Base-by-base conservation (phyloP, 129 eudicot species). In the Escallonia herrerae region DNA sequence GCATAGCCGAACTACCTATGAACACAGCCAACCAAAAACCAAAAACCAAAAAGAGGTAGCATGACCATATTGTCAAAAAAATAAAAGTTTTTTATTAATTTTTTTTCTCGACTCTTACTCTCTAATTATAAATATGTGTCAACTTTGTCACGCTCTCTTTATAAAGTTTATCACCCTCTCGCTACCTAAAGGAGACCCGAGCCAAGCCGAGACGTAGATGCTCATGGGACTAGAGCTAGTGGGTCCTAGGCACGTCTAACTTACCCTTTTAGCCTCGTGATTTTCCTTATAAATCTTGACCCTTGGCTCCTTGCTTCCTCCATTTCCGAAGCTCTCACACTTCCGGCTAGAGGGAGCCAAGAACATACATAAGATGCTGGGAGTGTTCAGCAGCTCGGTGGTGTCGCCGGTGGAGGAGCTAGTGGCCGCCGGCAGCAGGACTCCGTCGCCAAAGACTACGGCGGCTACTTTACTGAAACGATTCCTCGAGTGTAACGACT, bases 401-500 rank as follows among this genome's bases (percentile, higher is more conserved):
- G 77, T 85, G 61, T 79, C 87, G 2, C 87, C 87, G 22, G 87
- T 87, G 69, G 87, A 85, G 57, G 91, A 85, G 84, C 76, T 85
- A 66, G 91, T 82, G 49, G 87, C 85, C 2, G 91, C 91, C 61
- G 91, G 91, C 5, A 75, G 85, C 85, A 63, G 91, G 54, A 81
- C 91, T 2, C 91, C 91, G 60, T 85, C 85, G 52, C 91, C 91
- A 12, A 85, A 85, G 80, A 80, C 53, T 15, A 85, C 79, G 8
- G 77, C 87, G 62, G 69, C 53, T 11, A 71, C 77, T 40, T 73
- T 85, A 59, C 10, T 85, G 66, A 67, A 72, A 33, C 80, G 82
- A 49, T 85, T 85, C 69, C 58, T 81, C 3, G 69, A 58, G 56
- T 71, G 65, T 13, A 77, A 85, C 60, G 54, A 76, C 44, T 73